Conservation (phyloP, 2,329 filamentous ascomycete species). For the Pestalotiopsis sp. region DNA sequence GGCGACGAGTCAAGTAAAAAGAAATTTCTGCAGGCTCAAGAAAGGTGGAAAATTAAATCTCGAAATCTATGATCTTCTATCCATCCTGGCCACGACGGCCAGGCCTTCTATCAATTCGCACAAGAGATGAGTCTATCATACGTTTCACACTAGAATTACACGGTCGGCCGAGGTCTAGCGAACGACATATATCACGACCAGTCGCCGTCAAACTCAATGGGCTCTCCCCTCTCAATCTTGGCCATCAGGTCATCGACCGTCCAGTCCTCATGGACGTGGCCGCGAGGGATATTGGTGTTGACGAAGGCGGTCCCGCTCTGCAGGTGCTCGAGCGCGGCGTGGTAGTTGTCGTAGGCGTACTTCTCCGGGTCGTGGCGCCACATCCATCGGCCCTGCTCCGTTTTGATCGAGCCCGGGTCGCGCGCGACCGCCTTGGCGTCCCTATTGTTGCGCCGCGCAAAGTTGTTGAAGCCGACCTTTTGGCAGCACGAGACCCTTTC, state of each 20-base stretch:
- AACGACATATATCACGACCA: not conserved
- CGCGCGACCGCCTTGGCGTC: not conserved
- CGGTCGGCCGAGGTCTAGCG: not conserved
- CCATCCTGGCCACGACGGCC: not conserved
- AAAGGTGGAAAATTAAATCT: not conserved
- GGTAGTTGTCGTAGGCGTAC: not conserved
- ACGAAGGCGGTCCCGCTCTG: not conserved
- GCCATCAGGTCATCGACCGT: constrained; percentile 2
- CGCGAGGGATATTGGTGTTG: constrained; percentile 5
- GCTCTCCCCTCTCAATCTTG: not conserved
- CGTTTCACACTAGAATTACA: not conserved
- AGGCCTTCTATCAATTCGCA: not conserved
- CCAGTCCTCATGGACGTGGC: not conserved
- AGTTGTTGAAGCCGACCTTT: constrained; percentile 7
- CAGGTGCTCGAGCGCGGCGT: not conserved
- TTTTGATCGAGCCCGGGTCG: not conserved
- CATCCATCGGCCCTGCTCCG: constrained; percentile 6
- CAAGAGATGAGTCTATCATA: not conserved
- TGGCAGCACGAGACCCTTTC: constrained; percentile 9
- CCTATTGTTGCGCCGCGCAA: not conserved
- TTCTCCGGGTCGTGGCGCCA: constrained; percentile 7
- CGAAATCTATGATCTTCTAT: not conserved
- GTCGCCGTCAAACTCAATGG: not conserved
- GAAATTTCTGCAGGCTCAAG: not conserved
- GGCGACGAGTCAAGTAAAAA: not conserved